Evolutionary conservation across 805 yeast genomes (phyloP).

Genomic region (Nadsonia fulvescens): DNA sequence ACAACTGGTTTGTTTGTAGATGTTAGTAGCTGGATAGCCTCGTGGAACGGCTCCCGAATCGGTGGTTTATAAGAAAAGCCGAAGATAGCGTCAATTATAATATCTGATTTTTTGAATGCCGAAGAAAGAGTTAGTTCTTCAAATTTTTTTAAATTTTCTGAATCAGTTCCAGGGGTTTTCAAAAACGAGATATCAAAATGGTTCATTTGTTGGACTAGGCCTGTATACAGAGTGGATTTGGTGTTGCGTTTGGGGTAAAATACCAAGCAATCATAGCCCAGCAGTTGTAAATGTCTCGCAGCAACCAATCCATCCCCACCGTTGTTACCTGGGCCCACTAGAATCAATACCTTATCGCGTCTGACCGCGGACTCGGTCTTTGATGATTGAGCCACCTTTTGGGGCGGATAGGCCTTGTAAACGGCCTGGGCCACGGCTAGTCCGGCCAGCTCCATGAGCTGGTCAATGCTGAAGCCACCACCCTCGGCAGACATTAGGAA

Average conservation of each 20-base stretch:
- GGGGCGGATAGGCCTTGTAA: constrained; percentile 45
- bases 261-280: constrained; percentile 62
- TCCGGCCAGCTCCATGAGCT: constrained; percentile 83
- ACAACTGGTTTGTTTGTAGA: constrained; percentile 35
- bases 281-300: constrained; percentile 68
- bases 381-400: too few species aligned
- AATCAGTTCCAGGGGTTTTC: constrained; percentile 17
- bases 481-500: constrained; percentile 4
- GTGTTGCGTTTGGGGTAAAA: constrained; percentile 57
- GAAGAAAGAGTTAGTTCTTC: too few species aligned
- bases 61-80: constrained; percentile 92
- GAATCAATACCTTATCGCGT: constrained; percentile 34
- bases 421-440: constrained; percentile 83
- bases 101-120: constrained; percentile 22
- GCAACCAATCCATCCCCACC: constrained; percentile 94
- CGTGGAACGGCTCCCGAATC: constrained; percentile 56
- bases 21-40: constrained; percentile 26
- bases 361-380: too few species aligned
- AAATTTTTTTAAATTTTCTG: constrained; percentile 18
- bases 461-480: constrained; percentile 5
- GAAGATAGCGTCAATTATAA: constrained; percentile 66
- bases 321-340: constrained; percentile 93
- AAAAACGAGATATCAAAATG: constrained; percentile 45
- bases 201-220: constrained; percentile 47
- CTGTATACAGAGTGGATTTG: constrained; percentile 36